Evolutionary conservation across 495 filamentous ascomycete genomes (phyloP), one percentile per base, ranked within the genome.

Genomic region (Penicillium ochrochloron): DNA sequence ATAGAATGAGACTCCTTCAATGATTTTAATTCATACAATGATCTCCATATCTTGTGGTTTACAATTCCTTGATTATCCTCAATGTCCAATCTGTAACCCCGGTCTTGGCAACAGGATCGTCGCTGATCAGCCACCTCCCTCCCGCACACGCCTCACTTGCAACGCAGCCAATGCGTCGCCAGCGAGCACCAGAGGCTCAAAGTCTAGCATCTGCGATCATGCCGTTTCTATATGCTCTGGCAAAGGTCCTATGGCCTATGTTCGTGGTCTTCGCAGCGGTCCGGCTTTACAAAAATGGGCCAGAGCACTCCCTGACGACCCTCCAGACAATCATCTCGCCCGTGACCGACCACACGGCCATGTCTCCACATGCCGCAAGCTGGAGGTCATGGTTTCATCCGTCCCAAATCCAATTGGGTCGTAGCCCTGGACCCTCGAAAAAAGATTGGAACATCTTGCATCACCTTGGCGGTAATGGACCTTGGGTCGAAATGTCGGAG

Each of bases 361-460:
- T 11, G 25, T 48, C 44, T 23, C 44, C 44, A 48, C 15, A 48
- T 48, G 6, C 44, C 10, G 19, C 44, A 11, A 48, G 44, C 44
- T 48, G 44, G 44, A 25, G 44, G 21, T 48, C 44, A 48, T 48
- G 44, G 44, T 48, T 12, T 25, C 44, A 48, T 48, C 44, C 44
- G 21, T 48, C 19, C 10, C 44, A 48, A 6, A 12, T 11, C 12
- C n/a, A 44, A 21, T 3, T 3, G 8, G 21, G 7, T 17, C 7
- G 2, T 12, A 4, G 44, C 4, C 9, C 5, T 5, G 23, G 21
- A 10, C 5, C 10, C 44, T 11, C 25, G 44, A 25, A 25, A 5
- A 48, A 48, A 25, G 10, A 48, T 4, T 48, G 44, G 44, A 48
- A 23, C 5, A 14, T 48, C 9, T 48, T 48, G 44, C 44, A 48